Base-by-base conservation (phyloP, 2,329 filamentous ascomycete species). In the Penicillium sp. region DNA sequence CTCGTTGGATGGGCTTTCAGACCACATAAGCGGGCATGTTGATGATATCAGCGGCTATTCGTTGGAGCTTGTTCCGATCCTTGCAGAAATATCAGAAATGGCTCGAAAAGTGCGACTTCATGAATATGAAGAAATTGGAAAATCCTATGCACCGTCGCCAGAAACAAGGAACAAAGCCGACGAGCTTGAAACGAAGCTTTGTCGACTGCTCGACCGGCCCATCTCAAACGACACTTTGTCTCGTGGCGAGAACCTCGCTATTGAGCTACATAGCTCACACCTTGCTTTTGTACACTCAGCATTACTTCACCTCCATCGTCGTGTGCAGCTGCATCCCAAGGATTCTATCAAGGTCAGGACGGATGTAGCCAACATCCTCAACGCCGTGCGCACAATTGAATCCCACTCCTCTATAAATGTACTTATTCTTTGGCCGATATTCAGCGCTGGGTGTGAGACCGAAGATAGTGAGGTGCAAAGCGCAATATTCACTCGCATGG, bases 21-120 rank as follows among this genome's bases (percentile, higher is more conserved):
- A 33, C 9, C 33, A 39, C 3, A 27, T 38, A 6, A 43, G 13
- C 28, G 43, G 38, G 2, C 6, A 51, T 18, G 53, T 65, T 4
- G 63, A 66, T 51, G 56, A 63, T 38, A 61, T 66, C 28, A 62
- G 60, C 33, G 63, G 63, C 25, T 66, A 62, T 37, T 64, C 62
- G 1, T 36, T 64, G 29, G 50, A 60, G 12, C 40, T 66, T 8
- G 52, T 61, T 6, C 63, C 63, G 3, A 42, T 61, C 24, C 51
- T 66, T n/a, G 54, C 53, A 3, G 48, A 49, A 18, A 44, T 63
- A 13, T 56, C 56, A 3, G 42, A 55, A 12, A 32, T 65, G 39
- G 56, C 53, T 9, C 43, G 43, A 5, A 40, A 39, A 24, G 50
- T 45, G 24, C 18, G 26, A 4, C 35, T 48, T 24, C 39, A 18